Evolutionary conservation across 495 filamentous ascomycete species (phyloP), one percentile per base, ranked within the genome.

Genomic region (Trichoderma orchidacearum): DNA sequence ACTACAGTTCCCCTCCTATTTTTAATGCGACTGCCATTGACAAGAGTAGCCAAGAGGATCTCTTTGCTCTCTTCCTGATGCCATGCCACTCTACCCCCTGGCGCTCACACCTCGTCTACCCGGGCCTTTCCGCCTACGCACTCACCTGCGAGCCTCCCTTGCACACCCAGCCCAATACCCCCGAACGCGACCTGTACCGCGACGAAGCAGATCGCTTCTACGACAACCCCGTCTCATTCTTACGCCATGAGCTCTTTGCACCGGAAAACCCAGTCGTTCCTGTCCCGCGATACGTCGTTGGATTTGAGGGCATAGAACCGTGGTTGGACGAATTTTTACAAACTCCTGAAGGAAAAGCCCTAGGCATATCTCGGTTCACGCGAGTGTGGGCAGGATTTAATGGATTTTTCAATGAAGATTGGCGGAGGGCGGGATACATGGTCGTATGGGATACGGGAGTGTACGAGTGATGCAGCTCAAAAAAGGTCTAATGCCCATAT

Each of bases 51-150:
- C 51, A 63, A 38, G 45, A 65, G 32, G 71, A 77, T 30, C 82
- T 85, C 29, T 89, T 88, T 34, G 85, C 82, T 6, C 88, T 85
- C 3, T 96, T 97, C 70, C 77, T 98, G n/a, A 95, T 93, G 78
- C 93, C 94, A 15, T 98, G 93, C 70, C 94, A 98, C 74, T 87
- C 86, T 61, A 96, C 91, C 8, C 92, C 93, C n/a, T 98, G 93
- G 94, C 86, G 89, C 57, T 87, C 85, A 5, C 89, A 91, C 64
- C 77, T 97, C 30, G 75, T 91, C 35, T 78, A 89, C 62, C 80
- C 88, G 0, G 70, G 72, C 45, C 83, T 95, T 28, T 70, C 83
- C 56, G 89, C 90, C 3, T 91, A 92, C 81, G 92, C 93, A 0
- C 75, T 97, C 11, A 85, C 85, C 8, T 98, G 93, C 68, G 90